Evolutionary conservation across 1,284 basidiomycete species (phyloP), one percentile per base, ranked within the genome.

Genomic region (Puccinia horiana): DNA sequence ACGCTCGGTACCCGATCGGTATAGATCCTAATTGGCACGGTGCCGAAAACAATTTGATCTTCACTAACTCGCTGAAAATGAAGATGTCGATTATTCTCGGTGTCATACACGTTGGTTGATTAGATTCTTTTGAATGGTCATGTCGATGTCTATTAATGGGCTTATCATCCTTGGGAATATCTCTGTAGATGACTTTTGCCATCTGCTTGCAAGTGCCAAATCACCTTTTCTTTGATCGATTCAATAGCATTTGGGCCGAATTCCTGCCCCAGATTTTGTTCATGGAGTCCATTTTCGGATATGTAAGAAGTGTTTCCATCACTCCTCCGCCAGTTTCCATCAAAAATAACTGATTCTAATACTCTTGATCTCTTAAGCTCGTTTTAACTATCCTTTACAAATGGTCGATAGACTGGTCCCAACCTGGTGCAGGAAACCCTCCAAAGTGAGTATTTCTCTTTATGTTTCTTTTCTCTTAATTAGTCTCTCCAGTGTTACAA

Each of bases 51-150:
- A 90, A 90, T 0, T 90, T 99, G 83, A 92, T 98, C 81, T 99
- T 99, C 88, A 94, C 93, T 84, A 99, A 99, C 88, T 98, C 96
- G 81, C 96, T 97, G 90, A 99, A 99, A 92, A 99, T 99, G 97
- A 99, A 99, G 90, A 96, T 99, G 95, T 94, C 95, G 23, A 93
- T 99, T 86, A 92, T 99, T 79, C 89, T 99, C 82, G 97, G 97
- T 88, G 96, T 99, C 84, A 93, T 94, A 84, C 97, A 99, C 88
- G 95, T 96, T 88, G 83, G 93, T 89, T 37, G 69, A 83, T 83
- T n/a, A 8, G 35, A 76, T 37, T 2, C 20, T 67, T 83, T 47
- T 63, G 63, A 61, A 74, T 80, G n/a, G n/a, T n/a, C n/a, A n/a
- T n/a, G n/a, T n/a, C n/a, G n/a, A n/a, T n/a, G n/a, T n/a, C n/a